Base-by-base conservation (phyloP, 371 early-diverging fungal genomes). In the Mortierella polycephala region DNA sequence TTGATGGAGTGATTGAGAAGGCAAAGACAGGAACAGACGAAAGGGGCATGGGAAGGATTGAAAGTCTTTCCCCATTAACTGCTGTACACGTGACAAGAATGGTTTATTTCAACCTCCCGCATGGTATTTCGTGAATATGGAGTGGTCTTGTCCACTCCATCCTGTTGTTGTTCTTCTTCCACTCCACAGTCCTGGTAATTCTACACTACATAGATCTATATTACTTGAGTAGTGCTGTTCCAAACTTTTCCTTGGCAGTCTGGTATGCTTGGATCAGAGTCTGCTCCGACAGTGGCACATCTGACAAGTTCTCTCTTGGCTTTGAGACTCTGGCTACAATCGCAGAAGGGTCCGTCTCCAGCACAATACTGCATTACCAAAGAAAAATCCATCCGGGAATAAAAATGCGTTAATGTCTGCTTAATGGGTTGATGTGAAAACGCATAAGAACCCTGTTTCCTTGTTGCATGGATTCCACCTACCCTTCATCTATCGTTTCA, bases 401-500 rank as follows among this genome's bases (percentile, higher is more conserved):
- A 47, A 50, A 39, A 50, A 16, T 16, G 41, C 30, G 12, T 37
- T 13, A 7, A 9, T 21, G 55, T 50, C 12, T n/a, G 50, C 16
- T 30, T 30, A 30, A 30, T 30, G 4, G 30, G 4, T 30, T 30
- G 42, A 50, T 39, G 55, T 44, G 30, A 37, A 39, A 13, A 53
- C 52, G 4, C 39, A 46, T 20, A 23, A 52, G n/a, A 18, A 11
- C 21, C 30, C 40, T 13, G 37, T 10, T 14, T 21, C 11, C 49
- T 54, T 52, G 18, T 41, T 41, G 42, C 10, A n/a, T 41, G 18
- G 5, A 40, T 41, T 42, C 41, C 21, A 62, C 82, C 81, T 86
- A 95, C 95, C 99, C 99, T 70, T 95, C 96, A 82, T 98, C 99
- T 30, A 98, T 93, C 42, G 94, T 92, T 80, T 98, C 99, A 84